Conservation (phyloP, 192 early-diverging fungal genomes). For the Coemansia umbellata region DNA sequence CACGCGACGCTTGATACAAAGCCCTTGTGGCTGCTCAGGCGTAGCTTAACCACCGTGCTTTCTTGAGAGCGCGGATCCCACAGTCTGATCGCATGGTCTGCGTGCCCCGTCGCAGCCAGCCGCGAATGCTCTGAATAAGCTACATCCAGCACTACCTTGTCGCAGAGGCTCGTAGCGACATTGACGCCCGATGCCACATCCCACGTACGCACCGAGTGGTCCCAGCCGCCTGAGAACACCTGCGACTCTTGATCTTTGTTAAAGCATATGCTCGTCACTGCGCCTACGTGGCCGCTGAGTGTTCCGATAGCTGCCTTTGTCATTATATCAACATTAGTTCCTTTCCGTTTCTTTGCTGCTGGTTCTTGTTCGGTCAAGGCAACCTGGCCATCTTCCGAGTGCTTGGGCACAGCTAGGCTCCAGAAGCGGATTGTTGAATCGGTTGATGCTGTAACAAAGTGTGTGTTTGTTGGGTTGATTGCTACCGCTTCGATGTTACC, state of each 20-base stretch:
- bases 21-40: constrained; percentile 71
- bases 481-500: constrained; percentile 74
- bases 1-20: constrained; percentile 84
- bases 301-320: constrained; percentile 44
- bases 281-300: constrained; percentile 72
- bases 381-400: constrained; percentile 46
- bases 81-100: constrained; percentile 74
- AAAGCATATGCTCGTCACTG: constrained; percentile 71
- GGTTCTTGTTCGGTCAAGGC: constrained; percentile 19
- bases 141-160: constrained; percentile 74
- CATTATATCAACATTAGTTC: constrained; percentile 16
- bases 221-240: constrained; percentile 86
- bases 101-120: constrained; percentile 85
- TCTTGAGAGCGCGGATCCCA: constrained; percentile 89
- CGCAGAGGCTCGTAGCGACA: constrained; percentile 80
- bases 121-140: constrained; percentile 65
- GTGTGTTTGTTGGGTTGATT: constrained; percentile 52
- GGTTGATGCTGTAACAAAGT: constrained; percentile 61
- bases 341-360: constrained; percentile 31
- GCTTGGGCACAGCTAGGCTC: constrained; percentile 56
- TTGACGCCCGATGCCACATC: constrained; percentile 77
- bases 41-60: constrained; percentile 68
- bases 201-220: constrained; percentile 91
- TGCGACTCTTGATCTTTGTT: constrained; percentile 57
- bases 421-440: constrained; percentile 81